Evolutionary conservation across 2,329 filamentous ascomycete species (phyloP).

Genomic region (Colletotrichum shisoi): DNA sequence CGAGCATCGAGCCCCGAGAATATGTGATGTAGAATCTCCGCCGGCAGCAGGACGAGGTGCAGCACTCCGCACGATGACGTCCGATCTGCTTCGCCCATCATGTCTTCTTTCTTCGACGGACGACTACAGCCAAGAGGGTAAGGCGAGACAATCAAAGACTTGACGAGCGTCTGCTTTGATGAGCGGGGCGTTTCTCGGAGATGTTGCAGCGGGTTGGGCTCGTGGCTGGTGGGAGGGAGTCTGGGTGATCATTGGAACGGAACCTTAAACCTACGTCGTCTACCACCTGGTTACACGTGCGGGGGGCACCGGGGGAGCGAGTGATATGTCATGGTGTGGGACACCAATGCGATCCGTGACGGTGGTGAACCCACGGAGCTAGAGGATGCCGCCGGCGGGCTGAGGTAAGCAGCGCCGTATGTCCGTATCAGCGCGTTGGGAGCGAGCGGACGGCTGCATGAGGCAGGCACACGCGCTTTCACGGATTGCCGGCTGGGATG

Average conservation of each 20-base stretch:
- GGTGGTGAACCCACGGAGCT: slow-evolving; percentile 12
- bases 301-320: background rate
- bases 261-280: slow-evolving; percentile 35
- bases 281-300: slow-evolving; percentile 10
- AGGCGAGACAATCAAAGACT: background rate
- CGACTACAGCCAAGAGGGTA: too few species aligned
- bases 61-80: slow-evolving; percentile 19
- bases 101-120: background rate
- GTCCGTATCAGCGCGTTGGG: slow-evolving; percentile 29
- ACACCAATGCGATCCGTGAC: slow-evolving; percentile 4
- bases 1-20: slow-evolving; percentile 63
- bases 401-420: slow-evolving; percentile 28
- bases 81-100: slow-evolving; percentile 9
- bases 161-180: background rate
- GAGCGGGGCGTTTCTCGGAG: slow-evolving; percentile 1
- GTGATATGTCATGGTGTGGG: background rate
- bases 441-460: slow-evolving; percentile 15
- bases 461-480: slow-evolving; percentile 20
- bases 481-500: slow-evolving; percentile 19
- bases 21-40: slow-evolving; percentile 70
- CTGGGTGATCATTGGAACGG: slow-evolving; percentile 6
- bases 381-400: background rate
- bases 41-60: slow-evolving; percentile 54
- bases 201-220: background rate
- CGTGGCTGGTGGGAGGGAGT: background rate